Conservation (phyloP, 2,329 filamentous ascomycete genomes). For the Ustilaginoidea virens region DNA sequence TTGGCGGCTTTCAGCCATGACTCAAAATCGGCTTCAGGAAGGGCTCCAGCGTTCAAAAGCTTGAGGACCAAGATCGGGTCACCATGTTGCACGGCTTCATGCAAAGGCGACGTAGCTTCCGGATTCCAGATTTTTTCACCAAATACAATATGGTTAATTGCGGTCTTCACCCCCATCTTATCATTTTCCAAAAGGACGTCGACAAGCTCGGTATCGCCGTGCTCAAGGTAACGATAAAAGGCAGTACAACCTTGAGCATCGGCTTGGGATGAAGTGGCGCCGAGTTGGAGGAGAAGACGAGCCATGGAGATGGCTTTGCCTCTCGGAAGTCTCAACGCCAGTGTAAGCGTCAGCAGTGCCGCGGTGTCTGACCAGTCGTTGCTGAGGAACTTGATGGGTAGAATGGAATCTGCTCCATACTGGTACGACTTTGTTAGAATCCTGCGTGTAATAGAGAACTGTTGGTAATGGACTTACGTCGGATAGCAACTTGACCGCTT, state of each 20-base stretch:
- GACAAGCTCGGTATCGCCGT: conserved; percentile 30
- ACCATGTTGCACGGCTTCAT: conserved; percentile 38
- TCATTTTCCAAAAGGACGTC: conserved; percentile 40
- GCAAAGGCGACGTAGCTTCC: conserved; percentile 32
- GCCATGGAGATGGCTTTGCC: conserved; percentile 52
- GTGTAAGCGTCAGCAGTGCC: conserved; percentile 53
- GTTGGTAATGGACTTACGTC: conserved; percentile 23
- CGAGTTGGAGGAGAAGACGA: conserved; percentile 48
- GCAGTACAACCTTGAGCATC: conserved; percentile 49
- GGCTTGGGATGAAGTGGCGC: conserved; percentile 59
- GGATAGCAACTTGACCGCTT: conserved; percentile 54
- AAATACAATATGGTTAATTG: conserved; percentile 49
- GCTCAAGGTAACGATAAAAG: conserved; percentile 47
- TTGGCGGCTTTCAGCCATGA: conserved; percentile 44
- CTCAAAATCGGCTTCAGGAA: conserved; percentile 43
- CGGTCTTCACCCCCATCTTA: conserved; percentile 41
- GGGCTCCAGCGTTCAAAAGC: conserved; percentile 48
- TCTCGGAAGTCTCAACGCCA: conserved; percentile 49
- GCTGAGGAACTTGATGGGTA: conserved; percentile 54
- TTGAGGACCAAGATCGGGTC: conserved; percentile 38
- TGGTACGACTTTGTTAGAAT: conserved; percentile 13
- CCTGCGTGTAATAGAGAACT: not conserved
- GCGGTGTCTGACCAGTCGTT: conserved; percentile 31
- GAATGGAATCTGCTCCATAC: conserved; percentile 62
- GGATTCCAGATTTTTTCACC: conserved; percentile 17